These are phyloP conservation scores for Suhomyces canberraensis DNA, from an alignment of 805 yeast genomes.

Conservation along the genomic window DNA sequence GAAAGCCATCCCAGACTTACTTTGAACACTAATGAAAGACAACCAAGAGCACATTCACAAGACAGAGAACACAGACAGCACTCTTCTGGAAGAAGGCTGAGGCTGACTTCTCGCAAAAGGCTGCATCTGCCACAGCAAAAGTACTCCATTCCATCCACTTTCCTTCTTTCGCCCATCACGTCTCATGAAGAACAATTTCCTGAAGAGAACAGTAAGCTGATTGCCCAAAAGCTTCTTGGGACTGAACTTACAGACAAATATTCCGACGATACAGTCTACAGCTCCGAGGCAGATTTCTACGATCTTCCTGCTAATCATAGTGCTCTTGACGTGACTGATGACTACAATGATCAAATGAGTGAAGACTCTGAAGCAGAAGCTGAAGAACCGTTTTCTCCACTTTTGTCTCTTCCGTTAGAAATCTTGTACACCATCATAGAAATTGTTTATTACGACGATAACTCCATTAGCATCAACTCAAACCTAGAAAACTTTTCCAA, in stretches of 20 bases:
- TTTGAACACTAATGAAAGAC: conserved; percentile 1
- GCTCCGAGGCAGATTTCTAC: not conserved
- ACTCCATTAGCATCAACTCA: conserved; percentile 48
- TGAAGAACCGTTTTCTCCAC: conserved; percentile 10
- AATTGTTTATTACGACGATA: conserved; percentile 52
- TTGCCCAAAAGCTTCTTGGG: not conserved
- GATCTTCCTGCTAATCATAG: not conserved
- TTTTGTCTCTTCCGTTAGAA: conserved; percentile 49
- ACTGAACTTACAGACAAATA: not conserved
- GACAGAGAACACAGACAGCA: not conserved
- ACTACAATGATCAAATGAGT: not conserved
- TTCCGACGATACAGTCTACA: not conserved
- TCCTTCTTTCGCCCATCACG: conserved; percentile 10
- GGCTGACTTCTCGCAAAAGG: conserved; percentile 2
- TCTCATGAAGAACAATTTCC: conserved; percentile 5
- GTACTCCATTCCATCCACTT: conserved; percentile 5
- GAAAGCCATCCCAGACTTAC: not conserved
- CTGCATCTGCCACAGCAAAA: conserved; percentile 4
- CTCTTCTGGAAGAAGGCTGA: conserved; percentile 1
- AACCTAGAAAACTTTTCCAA: conserved; percentile 50
- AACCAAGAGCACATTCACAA: not conserved
- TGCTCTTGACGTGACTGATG: not conserved
- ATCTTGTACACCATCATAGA: conserved; percentile 53
- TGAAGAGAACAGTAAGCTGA: not conserved
- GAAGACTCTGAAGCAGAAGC: not conserved